These are phyloP conservation scores for Arthrobotrys entomopaga DNA, from an alignment of 2,329 filamentous ascomycete genomes.

Conservation along the genomic window DNA sequence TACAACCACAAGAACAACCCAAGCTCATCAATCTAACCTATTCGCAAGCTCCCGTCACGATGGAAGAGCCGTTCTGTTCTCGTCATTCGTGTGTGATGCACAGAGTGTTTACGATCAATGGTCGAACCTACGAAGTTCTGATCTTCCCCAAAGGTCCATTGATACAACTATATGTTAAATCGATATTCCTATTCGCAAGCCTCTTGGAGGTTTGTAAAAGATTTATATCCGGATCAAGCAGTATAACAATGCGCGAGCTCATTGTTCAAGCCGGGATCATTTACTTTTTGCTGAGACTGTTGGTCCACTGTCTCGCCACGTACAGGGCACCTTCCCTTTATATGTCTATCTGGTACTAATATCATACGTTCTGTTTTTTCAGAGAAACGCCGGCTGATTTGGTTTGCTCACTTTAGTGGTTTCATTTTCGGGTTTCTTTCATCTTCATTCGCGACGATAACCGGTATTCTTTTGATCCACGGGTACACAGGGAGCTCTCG, in stretches of 20 bases:
- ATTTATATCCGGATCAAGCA: no score
- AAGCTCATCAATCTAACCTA: not conserved
- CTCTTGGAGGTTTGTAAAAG: constrained; percentile 7
- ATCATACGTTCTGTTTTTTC: no score
- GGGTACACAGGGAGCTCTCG: not conserved
- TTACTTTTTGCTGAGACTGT: no score
- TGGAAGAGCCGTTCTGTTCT: not conserved
- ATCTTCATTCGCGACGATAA: not conserved
- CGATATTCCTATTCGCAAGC: not conserved
- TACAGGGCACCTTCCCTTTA: no score
- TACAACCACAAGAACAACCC: not conserved
- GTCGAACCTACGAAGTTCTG: constrained; percentile 8
- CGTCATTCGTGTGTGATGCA: not conserved
- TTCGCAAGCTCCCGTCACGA: not conserved
- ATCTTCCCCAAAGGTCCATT: constrained; percentile 20
- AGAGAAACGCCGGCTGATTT: no score
- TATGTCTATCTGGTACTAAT: not conserved
- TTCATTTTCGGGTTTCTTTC: constrained; percentile 13
- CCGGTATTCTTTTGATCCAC: constrained; percentile 1
- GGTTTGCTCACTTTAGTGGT: not conserved
- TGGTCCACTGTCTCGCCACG: no score
- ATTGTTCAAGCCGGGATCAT: no score
- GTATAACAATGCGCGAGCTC: no score
- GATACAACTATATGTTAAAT: constrained; percentile 9
- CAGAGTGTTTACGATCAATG: constrained; percentile 8